These are phyloP conservation scores for Penicillium janthinellum DNA, from an alignment of 2,329 filamentous ascomycete species.

Conservation along the genomic window DNA sequence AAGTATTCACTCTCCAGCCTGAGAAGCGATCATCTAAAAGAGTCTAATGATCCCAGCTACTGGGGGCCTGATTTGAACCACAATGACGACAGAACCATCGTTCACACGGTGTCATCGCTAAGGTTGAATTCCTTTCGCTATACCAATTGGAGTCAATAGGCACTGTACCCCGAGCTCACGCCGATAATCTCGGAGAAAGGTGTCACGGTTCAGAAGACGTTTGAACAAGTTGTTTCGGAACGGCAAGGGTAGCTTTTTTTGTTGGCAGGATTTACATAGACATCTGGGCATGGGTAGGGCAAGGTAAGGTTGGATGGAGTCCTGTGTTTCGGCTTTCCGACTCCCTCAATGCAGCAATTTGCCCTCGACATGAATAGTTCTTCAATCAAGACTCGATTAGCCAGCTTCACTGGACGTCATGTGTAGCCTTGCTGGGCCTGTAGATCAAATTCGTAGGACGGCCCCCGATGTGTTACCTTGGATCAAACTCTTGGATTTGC, in stretches of 20 bases:
- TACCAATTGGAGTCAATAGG: constrained; percentile 13
- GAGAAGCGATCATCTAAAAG: constrained; percentile 1
- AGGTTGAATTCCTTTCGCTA: background rate
- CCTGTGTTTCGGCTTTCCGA: too few species aligned
- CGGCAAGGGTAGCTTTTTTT: background rate
- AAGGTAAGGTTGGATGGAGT: too few species aligned
- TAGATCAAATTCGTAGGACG: too few species aligned
- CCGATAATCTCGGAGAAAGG: background rate
- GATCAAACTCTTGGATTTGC: background rate
- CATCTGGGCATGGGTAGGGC: background rate
- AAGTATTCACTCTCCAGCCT: constrained; percentile 7
- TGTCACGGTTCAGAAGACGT: constrained; percentile 14
- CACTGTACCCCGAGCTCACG: constrained; percentile 6
- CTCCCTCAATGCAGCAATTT: too few species aligned
- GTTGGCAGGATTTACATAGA: background rate
- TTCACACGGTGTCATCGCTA: constrained; percentile 7
- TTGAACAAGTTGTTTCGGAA: constrained; percentile 6
- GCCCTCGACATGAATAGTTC: too few species aligned
- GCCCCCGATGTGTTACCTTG: too few species aligned
- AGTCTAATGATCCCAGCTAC: constrained; percentile 5
- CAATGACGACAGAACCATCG: constrained; percentile 1
- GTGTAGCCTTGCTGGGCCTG: background rate
- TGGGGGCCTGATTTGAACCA: constrained; percentile 16
- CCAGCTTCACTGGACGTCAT: too few species aligned
- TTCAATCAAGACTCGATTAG: too few species aligned